Base-by-base conservation (phyloP, 2,329 filamentous ascomycete species). In the Colletotrichum scovillei region DNA sequence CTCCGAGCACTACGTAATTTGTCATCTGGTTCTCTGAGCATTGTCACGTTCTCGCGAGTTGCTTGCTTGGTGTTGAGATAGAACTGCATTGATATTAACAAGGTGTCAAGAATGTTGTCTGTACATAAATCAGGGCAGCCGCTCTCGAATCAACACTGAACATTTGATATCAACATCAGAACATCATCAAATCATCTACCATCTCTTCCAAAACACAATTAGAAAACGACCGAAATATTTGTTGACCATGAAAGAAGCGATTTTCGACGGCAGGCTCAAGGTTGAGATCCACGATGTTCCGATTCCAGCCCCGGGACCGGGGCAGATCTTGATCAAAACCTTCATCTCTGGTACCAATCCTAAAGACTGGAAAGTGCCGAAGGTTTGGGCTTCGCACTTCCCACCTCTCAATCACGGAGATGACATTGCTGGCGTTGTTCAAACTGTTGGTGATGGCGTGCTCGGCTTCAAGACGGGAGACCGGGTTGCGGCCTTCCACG, bases 401-500 rank as follows among this genome's bases (percentile, higher is more conserved):
- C 42, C 42, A 9, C 56, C 30, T 16, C 5, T 14, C 9, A 79
- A 79, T 30, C 56, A 2, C 0, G 75, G 76, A 12, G 76, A 78
- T n/a, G 77, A 78, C 28, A 57, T 77, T 53, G 76, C 76, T 9
- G 77, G 77, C 9, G 55, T 67, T 32, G 69, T 78, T 11, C 63
- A 76, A 1, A 28, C 38, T 4, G 73, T 77, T 24, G 78, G 77
- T 4, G 38, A 65, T 2, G 63, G 57, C 1, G 75, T 78, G 11
- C 57, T 32, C 12, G 74, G 73, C 24, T 77, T 78, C 58, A 58
- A 66, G n/a, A 59, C 73, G 1, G 85, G 85, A 16, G 86, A 87
- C 74, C 80, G 86, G 53, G 86, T 87, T 28, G 82, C 82, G 5
- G 83, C 82, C 1, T 86, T 86, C 64, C 85, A 87, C 70, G 81